Evolutionary conservation across 495 filamentous ascomycete species (phyloP).

Genomic region (Glonium stellatum): DNA sequence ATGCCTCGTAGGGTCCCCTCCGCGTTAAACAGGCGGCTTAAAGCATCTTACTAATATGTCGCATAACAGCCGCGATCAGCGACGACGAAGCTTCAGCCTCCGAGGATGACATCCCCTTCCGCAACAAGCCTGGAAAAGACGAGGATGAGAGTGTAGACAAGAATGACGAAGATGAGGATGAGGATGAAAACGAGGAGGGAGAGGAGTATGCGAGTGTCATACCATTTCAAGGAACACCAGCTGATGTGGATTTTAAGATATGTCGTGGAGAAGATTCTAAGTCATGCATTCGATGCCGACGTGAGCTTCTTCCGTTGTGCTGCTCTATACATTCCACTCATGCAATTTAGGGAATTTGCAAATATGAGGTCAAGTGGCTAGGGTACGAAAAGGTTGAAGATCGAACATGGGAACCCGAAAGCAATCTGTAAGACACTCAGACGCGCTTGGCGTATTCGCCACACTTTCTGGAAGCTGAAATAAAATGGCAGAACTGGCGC

Average conservation of each 20-base stretch:
- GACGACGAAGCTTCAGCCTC: conserved; percentile 32
- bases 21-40: neutral
- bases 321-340: conserved; percentile 8
- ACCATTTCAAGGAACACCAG: neutral
- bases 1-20: conserved; percentile 27
- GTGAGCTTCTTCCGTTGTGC: conserved; percentile 25
- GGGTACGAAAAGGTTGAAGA: conserved; percentile 52
- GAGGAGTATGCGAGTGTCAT: conserved; percentile 34
- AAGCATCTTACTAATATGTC: conserved; percentile 2
- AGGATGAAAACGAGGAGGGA: conserved; percentile 38
- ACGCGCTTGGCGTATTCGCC: neutral
- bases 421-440: conserved; percentile 45
- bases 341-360: neutral
- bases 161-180: conserved; percentile 28
- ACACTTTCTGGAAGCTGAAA: neutral
- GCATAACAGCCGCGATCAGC: conserved; percentile 30
- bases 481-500: conserved; percentile 39
- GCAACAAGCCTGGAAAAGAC: conserved; percentile 9
- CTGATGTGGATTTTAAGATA: conserved; percentile 46
- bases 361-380: conserved; percentile 56
- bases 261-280: conserved; percentile 52
- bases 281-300: conserved; percentile 41
- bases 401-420: conserved; percentile 55
- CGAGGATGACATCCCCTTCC: conserved; percentile 25
- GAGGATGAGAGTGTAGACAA: conserved; percentile 33